Conservation (phyloP, 1,139 yeast species). For the Keqinozyma sinolaborantium region DNA sequence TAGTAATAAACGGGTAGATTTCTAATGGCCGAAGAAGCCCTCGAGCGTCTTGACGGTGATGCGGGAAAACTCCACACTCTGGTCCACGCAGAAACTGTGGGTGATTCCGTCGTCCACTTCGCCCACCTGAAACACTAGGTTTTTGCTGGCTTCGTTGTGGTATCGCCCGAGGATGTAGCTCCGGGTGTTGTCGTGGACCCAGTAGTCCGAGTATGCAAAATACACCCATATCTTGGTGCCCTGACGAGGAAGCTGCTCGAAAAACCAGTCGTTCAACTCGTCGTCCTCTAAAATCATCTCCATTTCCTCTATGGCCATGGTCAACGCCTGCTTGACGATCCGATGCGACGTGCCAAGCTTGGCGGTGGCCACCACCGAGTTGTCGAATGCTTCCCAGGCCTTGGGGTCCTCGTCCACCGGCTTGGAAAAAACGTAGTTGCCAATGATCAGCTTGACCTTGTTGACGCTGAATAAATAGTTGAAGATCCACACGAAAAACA, state of each 20-base stretch:
- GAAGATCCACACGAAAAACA: conserved; percentile 18
- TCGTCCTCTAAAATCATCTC: conserved; percentile 37
- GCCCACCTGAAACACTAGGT: conserved; percentile 25
- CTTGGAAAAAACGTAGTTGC: conserved; percentile 16
- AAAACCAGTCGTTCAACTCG: conserved; percentile 47
- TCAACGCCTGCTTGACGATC: conserved; percentile 50
- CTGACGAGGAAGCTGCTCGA: conserved; percentile 22
- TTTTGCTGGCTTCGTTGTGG: conserved; percentile 20
- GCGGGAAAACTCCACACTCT: conserved; percentile 48
- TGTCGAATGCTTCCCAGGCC: conserved; percentile 25
- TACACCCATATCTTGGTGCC: conserved; percentile 45
- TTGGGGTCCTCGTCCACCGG: conserved; percentile 15
- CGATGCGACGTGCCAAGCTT: conserved; percentile 36
- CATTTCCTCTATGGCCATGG: conserved; percentile 59
- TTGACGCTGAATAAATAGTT: conserved; percentile 18
- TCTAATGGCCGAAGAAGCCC: background rate
- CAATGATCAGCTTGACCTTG: conserved; percentile 18
- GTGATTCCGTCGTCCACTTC: conserved; percentile 31
- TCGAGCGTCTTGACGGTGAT: conserved; percentile 28
- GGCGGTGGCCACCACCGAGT: conserved; percentile 41
- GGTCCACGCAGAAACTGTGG: conserved; percentile 58
- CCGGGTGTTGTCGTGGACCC: conserved; percentile 55
- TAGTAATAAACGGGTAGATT: background rate
- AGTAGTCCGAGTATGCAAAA: conserved; percentile 56
- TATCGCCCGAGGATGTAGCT: conserved; percentile 36